Evolutionary conservation across 192 early-diverging fungal genomes (phyloP), one percentile per base, ranked within the genome.

Genomic region (Coemansia reversa): DNA sequence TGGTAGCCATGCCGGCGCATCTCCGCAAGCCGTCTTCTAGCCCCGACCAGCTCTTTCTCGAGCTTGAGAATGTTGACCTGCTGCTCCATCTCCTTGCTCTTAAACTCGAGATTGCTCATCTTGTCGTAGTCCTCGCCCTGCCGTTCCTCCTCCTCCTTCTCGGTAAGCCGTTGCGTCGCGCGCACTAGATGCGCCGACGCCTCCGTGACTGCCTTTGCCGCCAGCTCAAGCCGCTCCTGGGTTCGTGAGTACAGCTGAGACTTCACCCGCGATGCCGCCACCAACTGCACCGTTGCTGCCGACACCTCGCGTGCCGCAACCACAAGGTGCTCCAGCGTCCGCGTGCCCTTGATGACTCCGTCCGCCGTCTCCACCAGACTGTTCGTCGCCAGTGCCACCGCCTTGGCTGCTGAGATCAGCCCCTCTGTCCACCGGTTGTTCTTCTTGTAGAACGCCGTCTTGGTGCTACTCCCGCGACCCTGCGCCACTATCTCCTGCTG

Each of bases 391-490:
- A 91, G 52, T 1, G 97, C 94, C 14, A 99, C 94, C 0, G 94
- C 85, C 74, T 97, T 93, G 16, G 97, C 97, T 0, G 97, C 97
- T 6, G 92, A 93, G 61, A 99, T 95, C 18, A 99, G 85, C 23
- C 97, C 97, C 72, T 99, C 97, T 5, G 95, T 99, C 97, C 97
- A 99, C 62, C 95, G 92, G 86, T 99, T 97, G 85, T 99, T 93
- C 85, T 99, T 99, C 79, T 98, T 98, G 86, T 99, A 99, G 75
- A 98, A 98, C 1, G 92, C 93, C 1, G 88, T 87, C 57, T 86
- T 90, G 12, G 91, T 86, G 47, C 86, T 88, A 0, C 86, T 72
- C 4, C 93, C 94, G 47, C 91, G 85, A 20, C 94, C 94, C 72
- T 98, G 92, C 0, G 91, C 87, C 5, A 97, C 97, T 86, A 97